Evolutionary conservation across 192 early-diverging fungal genomes (phyloP).

Genomic region (Backusella australiensis): DNA sequence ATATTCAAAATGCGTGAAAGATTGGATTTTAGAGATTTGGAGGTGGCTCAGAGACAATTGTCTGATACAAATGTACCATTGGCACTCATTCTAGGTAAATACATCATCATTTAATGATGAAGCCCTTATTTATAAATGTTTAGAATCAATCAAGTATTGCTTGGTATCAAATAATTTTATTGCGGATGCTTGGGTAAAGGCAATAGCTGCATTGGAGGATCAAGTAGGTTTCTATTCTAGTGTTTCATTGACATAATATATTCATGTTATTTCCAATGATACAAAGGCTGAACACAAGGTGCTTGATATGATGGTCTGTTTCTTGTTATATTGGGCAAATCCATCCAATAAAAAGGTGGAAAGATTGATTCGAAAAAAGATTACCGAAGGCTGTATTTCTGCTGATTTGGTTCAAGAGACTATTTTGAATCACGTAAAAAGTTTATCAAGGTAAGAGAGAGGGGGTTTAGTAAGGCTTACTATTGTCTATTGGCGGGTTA

Average conservation of each 20-base stretch:
- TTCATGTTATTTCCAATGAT: background rate
- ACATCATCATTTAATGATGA: background rate
- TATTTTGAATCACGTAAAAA: constrained; percentile 43
- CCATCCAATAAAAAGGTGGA: constrained; percentile 55
- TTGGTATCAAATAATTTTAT: constrained; percentile 68
- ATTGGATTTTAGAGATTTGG: constrained; percentile 65
- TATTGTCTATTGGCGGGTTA: background rate
- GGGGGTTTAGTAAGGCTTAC: background rate
- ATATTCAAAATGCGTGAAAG: constrained; percentile 53
- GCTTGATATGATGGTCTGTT: constrained; percentile 50
- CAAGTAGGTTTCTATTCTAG: constrained; percentile 35
- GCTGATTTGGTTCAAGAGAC: constrained; percentile 44
- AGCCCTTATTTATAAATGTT: background rate
- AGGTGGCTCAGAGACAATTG: constrained; percentile 34
- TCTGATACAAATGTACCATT: constrained; percentile 18
- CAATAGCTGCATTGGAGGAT: constrained; percentile 45
- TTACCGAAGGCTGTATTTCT: constrained; percentile 41
- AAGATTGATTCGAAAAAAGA: constrained; percentile 47
- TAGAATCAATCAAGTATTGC: constrained; percentile 65
- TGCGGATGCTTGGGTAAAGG: constrained; percentile 66
- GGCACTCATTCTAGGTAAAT: constrained; percentile 46
- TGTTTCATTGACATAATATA: background rate
- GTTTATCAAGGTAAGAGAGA: constrained; percentile 41
- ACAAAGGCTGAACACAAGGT: constrained; percentile 44
- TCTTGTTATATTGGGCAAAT: constrained; percentile 50